These are phyloP conservation scores for Solanum sitiens DNA, from an alignment of 257 asterid species.

Conservation along the genomic window DNA sequence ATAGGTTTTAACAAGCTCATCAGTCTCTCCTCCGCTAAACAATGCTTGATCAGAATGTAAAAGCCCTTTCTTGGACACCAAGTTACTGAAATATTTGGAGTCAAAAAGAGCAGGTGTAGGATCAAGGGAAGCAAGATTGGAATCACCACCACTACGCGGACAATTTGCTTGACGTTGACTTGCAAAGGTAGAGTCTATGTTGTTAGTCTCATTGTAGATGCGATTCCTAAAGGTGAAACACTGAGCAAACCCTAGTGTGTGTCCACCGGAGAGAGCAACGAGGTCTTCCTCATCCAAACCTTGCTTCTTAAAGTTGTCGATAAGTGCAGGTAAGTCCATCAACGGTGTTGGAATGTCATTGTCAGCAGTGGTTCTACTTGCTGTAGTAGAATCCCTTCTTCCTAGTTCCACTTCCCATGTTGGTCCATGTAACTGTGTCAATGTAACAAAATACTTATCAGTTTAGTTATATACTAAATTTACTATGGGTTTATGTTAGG, in stretches of 20 bases:
- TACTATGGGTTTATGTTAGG: no score
- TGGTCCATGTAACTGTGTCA: constrained; percentile 39
- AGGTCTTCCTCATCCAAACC: constrained; percentile 9
- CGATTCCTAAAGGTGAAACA: not conserved
- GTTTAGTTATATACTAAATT: no score
- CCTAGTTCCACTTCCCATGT: constrained; percentile 34
- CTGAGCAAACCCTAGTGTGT: not conserved
- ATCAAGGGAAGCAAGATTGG: not conserved
- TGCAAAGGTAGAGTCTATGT: not conserved
- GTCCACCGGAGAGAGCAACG: not conserved
- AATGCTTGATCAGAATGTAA: not conserved
- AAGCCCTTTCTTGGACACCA: not conserved
- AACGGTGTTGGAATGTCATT: constrained; percentile 29
- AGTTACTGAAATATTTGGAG: not conserved
- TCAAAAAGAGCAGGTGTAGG: not conserved
- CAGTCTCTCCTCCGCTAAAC: not conserved
- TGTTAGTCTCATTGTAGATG: not conserved
- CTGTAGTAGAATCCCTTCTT: constrained; percentile 40
- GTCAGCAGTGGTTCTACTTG: constrained; percentile 18
- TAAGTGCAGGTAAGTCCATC: constrained; percentile 17
- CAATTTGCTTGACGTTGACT: not conserved
- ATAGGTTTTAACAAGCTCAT: not conserved
- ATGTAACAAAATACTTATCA: not conserved
- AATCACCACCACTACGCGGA: not conserved
- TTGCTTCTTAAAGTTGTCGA: constrained; percentile 18